Conservation (phyloP, 129 eudicot species). For the Cynara cardunculus region DNA sequence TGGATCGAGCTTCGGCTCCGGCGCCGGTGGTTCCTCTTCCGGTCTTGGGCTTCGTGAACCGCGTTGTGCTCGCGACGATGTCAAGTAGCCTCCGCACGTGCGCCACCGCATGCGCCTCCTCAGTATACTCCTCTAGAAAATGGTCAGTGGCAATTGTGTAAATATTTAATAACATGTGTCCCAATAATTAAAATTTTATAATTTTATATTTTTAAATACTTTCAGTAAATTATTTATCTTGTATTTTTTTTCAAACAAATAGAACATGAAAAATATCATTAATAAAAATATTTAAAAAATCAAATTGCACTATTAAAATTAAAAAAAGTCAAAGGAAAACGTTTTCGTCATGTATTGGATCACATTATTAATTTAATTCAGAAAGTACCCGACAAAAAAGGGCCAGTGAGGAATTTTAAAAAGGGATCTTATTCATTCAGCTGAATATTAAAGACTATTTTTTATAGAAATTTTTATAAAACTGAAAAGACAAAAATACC, state of each 20-base stretch:
- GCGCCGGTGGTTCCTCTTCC: constrained; percentile 40
- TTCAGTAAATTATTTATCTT: not conserved
- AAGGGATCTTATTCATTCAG: constrained; percentile 10
- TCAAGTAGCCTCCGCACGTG: constrained; percentile 98
- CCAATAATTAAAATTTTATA: not conserved
- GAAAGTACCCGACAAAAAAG: constrained; percentile 14
- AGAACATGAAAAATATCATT: not conserved
- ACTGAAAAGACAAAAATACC: not conserved
- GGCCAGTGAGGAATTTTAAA: constrained; percentile 2
- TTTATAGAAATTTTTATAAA: too few relatives aligned
- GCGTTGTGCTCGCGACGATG: constrained; percentile 90
- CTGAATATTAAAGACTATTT: not conserved
- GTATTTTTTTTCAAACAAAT: not conserved
- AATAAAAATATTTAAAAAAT: not conserved
- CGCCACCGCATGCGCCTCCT: constrained; percentile 52
- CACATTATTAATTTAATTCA: not conserved
- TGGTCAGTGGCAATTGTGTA: constrained; percentile 37
- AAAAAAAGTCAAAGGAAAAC: not conserved
- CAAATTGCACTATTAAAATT: too few relatives aligned
- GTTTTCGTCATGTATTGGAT: not conserved
- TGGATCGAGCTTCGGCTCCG: constrained; percentile 43
- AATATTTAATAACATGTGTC: not conserved
- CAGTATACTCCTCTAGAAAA: constrained; percentile 70
- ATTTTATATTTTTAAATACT: too few relatives aligned
- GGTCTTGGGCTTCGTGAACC: constrained; percentile 73